Base-by-base conservation (phyloP, 345 rosid species). In the Salix koriyanagi region DNA sequence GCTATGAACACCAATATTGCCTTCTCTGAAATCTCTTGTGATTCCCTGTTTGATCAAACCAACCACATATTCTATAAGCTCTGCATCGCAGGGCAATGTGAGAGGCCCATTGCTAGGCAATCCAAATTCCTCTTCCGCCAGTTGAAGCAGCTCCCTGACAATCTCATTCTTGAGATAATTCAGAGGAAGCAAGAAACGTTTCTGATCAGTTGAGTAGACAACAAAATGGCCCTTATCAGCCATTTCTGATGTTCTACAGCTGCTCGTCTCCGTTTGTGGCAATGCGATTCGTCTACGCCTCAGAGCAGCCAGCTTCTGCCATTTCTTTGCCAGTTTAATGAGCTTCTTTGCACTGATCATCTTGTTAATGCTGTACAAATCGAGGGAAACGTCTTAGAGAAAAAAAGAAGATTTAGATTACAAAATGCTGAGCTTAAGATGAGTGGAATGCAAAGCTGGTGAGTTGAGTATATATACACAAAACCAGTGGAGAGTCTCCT, bases 111-210 rank as follows among this genome's bases (percentile, higher is more conserved):
- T 15, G 32, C 62, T 18, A 1, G 74, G 32, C 48, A 76, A 25
- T 44, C 74, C 70, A 32, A 69, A 76, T 58, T 76, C 79, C 1
- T 76, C 79, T 56, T 76, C 79, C 1, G 73, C 79, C 61, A 69
- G 23, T 26, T 60, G 39, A 34, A 76, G 68, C 5, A 76, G 54
- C 62, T 70, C 70, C 23, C 34, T 69, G 32, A 70, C n/a, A 9
- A 69, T 60, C 28, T 58, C 58, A 23, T 19, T 76, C 18, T 70
- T 61, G 11, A 76, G 79, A 56, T 69, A 76, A 11, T 42, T 7
- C 44, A 76, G 44, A 1, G 69, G 74, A 28, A 76, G 60, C 15
- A 62, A 7, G 34, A 69, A 70, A 5, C 75, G 46, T 54, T 36
- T 67, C 70, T 67, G 52, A 52, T 75, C 78, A 4, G 60, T 15